Base-by-base conservation (phyloP, 1,284 basidiomycete genomes). In the Nidula niveotomentosa region DNA sequence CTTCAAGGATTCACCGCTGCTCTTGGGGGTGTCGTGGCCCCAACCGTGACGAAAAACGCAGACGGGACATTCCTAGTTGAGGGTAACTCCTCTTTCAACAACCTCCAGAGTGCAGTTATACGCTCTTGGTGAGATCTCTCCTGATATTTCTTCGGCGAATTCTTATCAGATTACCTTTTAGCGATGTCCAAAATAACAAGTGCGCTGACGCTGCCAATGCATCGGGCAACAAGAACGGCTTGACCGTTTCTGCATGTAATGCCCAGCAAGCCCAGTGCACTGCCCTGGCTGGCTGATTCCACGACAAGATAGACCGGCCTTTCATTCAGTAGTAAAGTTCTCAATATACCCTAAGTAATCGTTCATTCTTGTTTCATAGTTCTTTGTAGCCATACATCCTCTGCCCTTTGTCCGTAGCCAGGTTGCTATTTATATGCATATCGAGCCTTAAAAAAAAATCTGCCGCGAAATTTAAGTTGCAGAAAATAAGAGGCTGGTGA, bases 131-230 rank as follows among this genome's bases (percentile, higher is more conserved):
- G 57, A 41, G 71, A 56, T 13, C 36, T 8, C 43, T 2, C 15
- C n/a, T n/a, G 49, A 41, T 34, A 8, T 3, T 43, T 53, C 23
- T 10, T 41, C 49, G 49, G 10, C 35, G 8, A 18, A n/a, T 33
- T 18, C 12, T 34, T 15, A 43, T 49, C 15, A 35, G 43, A 44
- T 48, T 53, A 10, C 23, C 55, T 10, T 51, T 3, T 51, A 76
- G 77, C 59, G 74, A 76, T 56, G 67, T 78, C 5, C 77, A 79
- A 64, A 70, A 75, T 53, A 79, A 79, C 61, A 51, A 71, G 51
- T 79, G 77, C 58, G 75, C 76, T 4, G 66, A 79, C 57, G 74
- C 74, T 13, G 74, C 76, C 10, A 78, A 79, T 57, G 65, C 69
- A 8, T 73, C 72, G 8, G 70, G 72, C 35, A 72, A 77, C 56